phyloP scores from a whole-genome alignment of 2,329 filamentous ascomycete genomes.

The Dothiorella sarmentorum region DNA sequence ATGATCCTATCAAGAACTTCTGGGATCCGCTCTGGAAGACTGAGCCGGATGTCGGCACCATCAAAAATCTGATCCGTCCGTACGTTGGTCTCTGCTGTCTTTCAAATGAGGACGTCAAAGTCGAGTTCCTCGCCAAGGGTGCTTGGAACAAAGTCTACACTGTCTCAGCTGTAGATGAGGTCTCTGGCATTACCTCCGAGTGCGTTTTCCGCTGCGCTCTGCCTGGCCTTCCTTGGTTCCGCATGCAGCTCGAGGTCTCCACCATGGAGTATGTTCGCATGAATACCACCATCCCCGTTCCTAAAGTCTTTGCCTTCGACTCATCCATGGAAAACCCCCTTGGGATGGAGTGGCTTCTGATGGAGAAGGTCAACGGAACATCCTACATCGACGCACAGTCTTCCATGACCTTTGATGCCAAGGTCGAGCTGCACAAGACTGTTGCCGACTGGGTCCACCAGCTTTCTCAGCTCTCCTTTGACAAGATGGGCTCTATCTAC shows the following conservation, averaged over 20 bases:
- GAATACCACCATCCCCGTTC: conserved; percentile 24
- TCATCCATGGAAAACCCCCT: conserved; percentile 21
- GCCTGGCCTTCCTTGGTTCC: conserved; percentile 24
- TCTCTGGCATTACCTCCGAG: background rate
- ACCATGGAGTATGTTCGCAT: conserved; percentile 24
- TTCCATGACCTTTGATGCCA: conserved; percentile 3
- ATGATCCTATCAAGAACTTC: background rate
- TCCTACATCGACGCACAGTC: background rate
- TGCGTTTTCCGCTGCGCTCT: conserved; percentile 30
- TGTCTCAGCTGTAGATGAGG: background rate
- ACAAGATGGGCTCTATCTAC: conserved; percentile 9
- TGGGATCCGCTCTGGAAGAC: conserved; percentile 19
- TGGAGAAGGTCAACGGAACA: conserved; percentile 22
- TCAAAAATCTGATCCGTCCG: conserved; percentile 5
- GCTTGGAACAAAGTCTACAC: conserved; percentile 23
- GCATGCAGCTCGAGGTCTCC: conserved; percentile 24
- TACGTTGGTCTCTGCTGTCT: conserved; percentile 3
- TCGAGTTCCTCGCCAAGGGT: conserved; percentile 20
- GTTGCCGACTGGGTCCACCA: conserved; percentile 17
- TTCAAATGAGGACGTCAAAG: background rate
- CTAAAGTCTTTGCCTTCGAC: conserved; percentile 20
- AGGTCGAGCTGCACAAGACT: background rate
- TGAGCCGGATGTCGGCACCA: conserved; percentile 16
- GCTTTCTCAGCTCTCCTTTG: conserved; percentile 12
- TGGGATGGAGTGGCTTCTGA: conserved; percentile 29